Evolutionary conservation across 345 rosid genomes (phyloP).

Genomic region (Syzygium aqueum): DNA sequence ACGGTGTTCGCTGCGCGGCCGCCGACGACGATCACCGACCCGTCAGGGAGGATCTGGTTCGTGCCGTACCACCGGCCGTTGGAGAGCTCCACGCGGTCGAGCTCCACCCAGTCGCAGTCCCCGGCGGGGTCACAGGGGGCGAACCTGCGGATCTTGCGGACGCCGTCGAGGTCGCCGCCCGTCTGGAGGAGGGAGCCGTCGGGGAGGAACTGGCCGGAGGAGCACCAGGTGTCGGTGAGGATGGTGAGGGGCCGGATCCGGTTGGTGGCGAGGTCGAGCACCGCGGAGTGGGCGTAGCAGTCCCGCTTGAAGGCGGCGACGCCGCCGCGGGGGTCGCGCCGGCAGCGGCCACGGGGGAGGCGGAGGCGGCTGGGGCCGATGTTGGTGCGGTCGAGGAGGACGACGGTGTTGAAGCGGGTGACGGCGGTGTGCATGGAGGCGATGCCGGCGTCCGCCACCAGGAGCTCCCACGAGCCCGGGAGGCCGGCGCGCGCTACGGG

Average conservation of each 20-base stretch:
- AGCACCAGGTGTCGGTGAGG: conserved; percentile 76
- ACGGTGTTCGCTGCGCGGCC: conserved; percentile 54
- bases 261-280: conserved; percentile 39
- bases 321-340: conserved; percentile 36
- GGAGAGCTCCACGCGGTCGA: conserved; percentile 25
- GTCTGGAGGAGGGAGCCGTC: conserved; percentile 71
- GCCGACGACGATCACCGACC: conserved; percentile 61
- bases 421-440: conserved; percentile 97
- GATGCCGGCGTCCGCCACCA: conserved; percentile 62
- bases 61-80: conserved; percentile 66
- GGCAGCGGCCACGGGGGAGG: conserved; percentile 53
- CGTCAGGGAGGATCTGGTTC: conserved; percentile 67
- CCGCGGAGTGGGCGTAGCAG: conserved; percentile 71
- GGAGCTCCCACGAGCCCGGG: conserved; percentile 82
- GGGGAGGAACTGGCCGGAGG: conserved; percentile 62
- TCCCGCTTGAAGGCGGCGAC: conserved; percentile 52
- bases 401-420: conserved; percentile 89
- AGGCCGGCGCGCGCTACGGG: conserved; percentile 26
- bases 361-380: conserved; percentile 65
- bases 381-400: conserved; percentile 81
- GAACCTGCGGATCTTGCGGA: conserved; percentile 46
- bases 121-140: conserved; percentile 34
- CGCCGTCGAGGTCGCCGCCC: conserved; percentile 58
- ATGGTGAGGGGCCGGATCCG: conserved; percentile 51
- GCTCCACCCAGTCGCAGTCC: conserved; percentile 65